A percentile compares a stretch with the other conserved stretches of the same genome.
Conservation (phyloP, 2,329 filamentous ascomycete species). For the Plectosphaerella plurivora region DNA sequence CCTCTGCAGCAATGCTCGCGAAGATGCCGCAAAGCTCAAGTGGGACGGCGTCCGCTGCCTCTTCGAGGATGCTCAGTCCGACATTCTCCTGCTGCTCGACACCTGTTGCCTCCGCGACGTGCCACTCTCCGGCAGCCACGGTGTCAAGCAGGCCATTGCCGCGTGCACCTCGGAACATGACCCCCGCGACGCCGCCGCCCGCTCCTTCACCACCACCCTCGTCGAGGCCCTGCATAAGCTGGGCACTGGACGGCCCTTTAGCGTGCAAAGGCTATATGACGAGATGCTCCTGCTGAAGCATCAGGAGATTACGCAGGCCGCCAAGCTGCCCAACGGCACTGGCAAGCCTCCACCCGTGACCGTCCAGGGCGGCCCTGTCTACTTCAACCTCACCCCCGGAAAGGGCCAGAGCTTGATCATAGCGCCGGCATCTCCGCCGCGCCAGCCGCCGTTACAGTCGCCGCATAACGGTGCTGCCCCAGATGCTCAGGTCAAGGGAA, state of each 20-base stretch:
- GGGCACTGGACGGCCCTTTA: conserved; percentile 48
- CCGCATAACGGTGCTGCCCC: conserved; percentile 15
- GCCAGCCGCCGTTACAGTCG: conserved; percentile 22
- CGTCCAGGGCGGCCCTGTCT: conserved; percentile 37
- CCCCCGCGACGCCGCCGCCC: conserved; percentile 36
- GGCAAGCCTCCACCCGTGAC: conserved; percentile 23
- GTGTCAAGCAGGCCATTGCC: conserved; percentile 59
- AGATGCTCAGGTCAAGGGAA: conserved; percentile 13
- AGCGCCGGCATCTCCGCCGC: conserved; percentile 35
- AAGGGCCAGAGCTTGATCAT: conserved; percentile 50
- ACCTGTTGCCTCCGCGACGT: conserved; percentile 54
- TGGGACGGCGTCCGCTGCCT: conserved; percentile 61
- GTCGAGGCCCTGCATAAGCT: conserved; percentile 52
- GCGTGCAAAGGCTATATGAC: conserved; percentile 50
- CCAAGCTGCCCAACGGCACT: conserved; percentile 40
- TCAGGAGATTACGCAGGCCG: conserved; percentile 36
- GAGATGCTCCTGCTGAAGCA: conserved; percentile 44
- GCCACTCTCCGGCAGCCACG: conserved; percentile 45
- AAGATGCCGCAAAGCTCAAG: conserved; percentile 56
- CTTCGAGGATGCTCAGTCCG: conserved; percentile 58
- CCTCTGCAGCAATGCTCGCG: conserved; percentile 45
- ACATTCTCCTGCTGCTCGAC: conserved; percentile 59
- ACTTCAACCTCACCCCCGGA: conserved; percentile 51
- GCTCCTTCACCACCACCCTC: conserved; percentile 55
- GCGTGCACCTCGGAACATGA: conserved; percentile 52